Conservation (phyloP, 192 early-diverging fungal species). For the Mortierella claussenii region DNA sequence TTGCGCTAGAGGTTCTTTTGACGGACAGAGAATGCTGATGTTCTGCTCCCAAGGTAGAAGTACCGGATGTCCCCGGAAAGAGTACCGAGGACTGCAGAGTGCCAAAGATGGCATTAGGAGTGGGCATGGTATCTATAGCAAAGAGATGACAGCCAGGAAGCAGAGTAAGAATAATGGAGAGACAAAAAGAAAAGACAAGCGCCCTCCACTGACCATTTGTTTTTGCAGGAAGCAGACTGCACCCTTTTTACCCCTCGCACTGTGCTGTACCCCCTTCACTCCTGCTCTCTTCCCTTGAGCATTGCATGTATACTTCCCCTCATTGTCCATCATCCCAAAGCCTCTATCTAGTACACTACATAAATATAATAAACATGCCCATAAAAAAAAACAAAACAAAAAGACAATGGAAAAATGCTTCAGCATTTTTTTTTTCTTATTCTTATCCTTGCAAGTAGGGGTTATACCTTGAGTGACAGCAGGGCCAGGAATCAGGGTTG, state of each 20-base stretch:
- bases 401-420: background rate
- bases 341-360: too few species aligned
- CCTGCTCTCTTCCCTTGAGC: too few species aligned
- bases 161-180: background rate
- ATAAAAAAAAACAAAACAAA: conserved; percentile 3
- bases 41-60: background rate
- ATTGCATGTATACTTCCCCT: background rate
- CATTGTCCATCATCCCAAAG: too few species aligned
- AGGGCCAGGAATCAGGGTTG: background rate
- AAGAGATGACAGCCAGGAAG: background rate
- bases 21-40: background rate
- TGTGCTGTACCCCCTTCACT: too few species aligned
- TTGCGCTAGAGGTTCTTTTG: background rate
- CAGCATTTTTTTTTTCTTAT: background rate
- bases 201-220: background rate
- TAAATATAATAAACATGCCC: background rate
- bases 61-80: conserved; percentile 5
- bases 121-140: conserved; percentile 38
- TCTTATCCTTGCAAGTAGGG: conserved; percentile 18
- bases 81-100: conserved; percentile 18
- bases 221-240: conserved; percentile 1
- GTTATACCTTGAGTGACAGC: background rate
- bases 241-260: background rate
- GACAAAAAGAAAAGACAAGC: background rate
- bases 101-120: conserved; percentile 21